Base-by-base conservation (phyloP, 768 basidiomycete species). In the Chiua virens region DNA sequence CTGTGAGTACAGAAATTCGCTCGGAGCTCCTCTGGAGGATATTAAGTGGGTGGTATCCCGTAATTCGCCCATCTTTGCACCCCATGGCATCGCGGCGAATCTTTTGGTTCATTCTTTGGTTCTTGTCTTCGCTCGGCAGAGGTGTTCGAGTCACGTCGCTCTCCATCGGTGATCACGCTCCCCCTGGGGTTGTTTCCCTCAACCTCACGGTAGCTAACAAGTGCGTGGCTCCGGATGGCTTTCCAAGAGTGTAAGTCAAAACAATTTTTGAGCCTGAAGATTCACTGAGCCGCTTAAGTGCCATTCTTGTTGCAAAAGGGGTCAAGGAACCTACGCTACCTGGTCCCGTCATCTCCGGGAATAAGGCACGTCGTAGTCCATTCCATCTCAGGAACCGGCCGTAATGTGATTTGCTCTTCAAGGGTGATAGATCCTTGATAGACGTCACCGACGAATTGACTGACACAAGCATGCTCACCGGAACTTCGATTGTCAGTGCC, bases 301-400 rank as follows among this genome's bases (percentile, higher is more conserved):
- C 68, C 9, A 68, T 73, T 10, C 60, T 75, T 30, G 70, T 70
- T 13, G 75, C 71, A 38, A 73, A 32, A 27, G 42, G 23, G 7
- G 45, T 38, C 6, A 49, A 47, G 4, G 46, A 42, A 22, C 49
- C 71, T 8, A 42, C 60, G 4, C 75, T 74, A 45, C 75, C 75
- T 13, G 76, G 73, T 1, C 70, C 72, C 0, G 59, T 73, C 14
- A 72, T 79, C 43, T 64, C 69, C n/a, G 75, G 71, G 22, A 62
- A 67, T 50, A 77, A 74, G 55, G 71, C 64, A 44, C 18, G 45
- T 21, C 20, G 13, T 30, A 13, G 30, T 23, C 15, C n/a, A 14
- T 39, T n/a, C 23, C 38, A 3, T 20, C 40, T 14, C 20, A 20
- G n/a, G 6, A 22, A 28, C n/a, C 28, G 11, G 8, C 18, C n/a